Conservation (phyloP, 1,284 basidiomycete species). For the Naganishia albida region DNA sequence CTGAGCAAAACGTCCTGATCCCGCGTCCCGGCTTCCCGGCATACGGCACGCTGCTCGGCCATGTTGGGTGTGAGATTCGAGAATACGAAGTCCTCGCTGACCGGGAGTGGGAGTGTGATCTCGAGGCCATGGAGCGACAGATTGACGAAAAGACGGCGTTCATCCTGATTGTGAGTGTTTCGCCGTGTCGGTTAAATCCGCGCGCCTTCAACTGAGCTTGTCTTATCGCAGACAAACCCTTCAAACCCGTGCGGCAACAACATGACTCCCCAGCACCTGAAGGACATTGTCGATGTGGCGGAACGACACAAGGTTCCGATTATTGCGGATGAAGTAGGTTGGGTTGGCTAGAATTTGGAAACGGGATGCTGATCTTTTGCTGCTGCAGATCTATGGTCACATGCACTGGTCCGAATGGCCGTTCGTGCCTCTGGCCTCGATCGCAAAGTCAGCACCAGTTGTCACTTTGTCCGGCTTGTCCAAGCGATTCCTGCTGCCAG, state of each 20-base stretch:
- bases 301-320: conserved; percentile 47
- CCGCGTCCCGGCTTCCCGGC: conserved; percentile 51
- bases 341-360: neutral
- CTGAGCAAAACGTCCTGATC: conserved; percentile 48
- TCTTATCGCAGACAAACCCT: conserved; percentile 45
- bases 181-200: neutral
- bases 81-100: conserved; percentile 51
- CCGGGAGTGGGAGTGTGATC: conserved; percentile 50
- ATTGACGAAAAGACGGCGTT: conserved; percentile 51
- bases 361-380: neutral
- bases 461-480: conserved; percentile 51
- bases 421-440: conserved; percentile 48
- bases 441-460: conserved; percentile 47
- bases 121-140: conserved; percentile 43
- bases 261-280: conserved; percentile 45
- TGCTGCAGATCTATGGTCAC: conserved; percentile 45
- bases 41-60: conserved; percentile 48
- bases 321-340: conserved; percentile 47
- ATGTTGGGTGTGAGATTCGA: conserved; percentile 43
- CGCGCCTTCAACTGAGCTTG: neutral
- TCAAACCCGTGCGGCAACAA: conserved; percentile 53
- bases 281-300: conserved; percentile 45
- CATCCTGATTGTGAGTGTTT: conserved; percentile 45
- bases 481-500: conserved; percentile 50
- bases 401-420: conserved; percentile 37